These are phyloP conservation scores for Thraustochytrium striatum DNA, from an alignment of 352 stramenopile species.

Conservation along the genomic window DNA sequence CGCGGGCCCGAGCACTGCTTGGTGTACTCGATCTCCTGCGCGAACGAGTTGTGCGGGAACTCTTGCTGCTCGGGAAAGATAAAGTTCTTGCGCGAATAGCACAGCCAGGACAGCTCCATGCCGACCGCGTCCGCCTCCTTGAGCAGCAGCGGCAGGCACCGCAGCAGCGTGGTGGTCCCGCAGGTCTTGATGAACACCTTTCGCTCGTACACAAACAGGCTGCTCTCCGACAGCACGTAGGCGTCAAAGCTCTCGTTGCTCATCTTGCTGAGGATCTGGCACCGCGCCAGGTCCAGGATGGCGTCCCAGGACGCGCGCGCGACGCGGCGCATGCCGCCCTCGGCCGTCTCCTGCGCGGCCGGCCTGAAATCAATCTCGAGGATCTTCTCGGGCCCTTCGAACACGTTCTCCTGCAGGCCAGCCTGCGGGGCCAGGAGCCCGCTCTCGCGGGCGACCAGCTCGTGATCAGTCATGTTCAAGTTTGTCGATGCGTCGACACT, in stretches of 20 bases:
- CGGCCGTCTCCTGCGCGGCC: conserved; percentile 31
- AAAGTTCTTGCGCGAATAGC: conserved; percentile 99
- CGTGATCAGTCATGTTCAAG: too few species aligned
- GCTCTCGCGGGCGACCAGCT: too few species aligned
- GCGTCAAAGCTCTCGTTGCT: conserved; percentile 76
- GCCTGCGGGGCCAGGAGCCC: too few species aligned
- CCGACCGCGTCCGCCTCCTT: conserved; percentile 71
- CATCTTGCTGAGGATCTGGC: conserved; percentile 91
- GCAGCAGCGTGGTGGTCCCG: conserved; percentile 95
- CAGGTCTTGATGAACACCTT: conserved; percentile 99
- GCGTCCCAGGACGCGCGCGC: conserved; percentile 76
- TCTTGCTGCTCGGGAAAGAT: conserved; percentile 95
- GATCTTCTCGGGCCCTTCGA: conserved; percentile 98
- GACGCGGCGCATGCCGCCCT: conserved; percentile 86
- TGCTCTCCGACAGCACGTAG: conserved; percentile 85
- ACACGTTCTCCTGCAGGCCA: too few species aligned
- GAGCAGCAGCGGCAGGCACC: conserved; percentile 77
- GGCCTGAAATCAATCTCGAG: conserved; percentile 87
- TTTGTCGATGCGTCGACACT: too few species aligned
- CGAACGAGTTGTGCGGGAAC: conserved; percentile 92
- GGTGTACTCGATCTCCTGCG: conserved; percentile 70
- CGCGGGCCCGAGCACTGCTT: conserved; percentile 42
- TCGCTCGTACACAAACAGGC: conserved; percentile 97
- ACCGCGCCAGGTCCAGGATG: conserved; percentile 89
- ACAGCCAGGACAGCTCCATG: conserved; percentile 94